Conservation (phyloP, 2,329 filamentous ascomycete species). For the Penicillium crustosum region DNA sequence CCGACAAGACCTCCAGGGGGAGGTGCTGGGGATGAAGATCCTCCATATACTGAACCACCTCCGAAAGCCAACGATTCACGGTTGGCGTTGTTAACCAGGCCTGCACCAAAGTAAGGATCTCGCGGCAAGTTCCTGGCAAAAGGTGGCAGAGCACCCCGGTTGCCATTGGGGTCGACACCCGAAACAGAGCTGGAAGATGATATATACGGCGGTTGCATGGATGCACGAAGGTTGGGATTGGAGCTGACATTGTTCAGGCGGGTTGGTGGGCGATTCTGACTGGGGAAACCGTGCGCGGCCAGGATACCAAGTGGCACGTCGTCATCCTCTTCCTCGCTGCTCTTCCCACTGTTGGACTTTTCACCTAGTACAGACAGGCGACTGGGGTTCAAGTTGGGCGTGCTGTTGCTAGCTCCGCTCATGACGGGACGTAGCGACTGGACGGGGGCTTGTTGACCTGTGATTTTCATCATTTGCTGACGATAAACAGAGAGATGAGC, state of each 20-base stretch:
- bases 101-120: conserved; percentile 80
- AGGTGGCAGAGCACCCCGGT: conserved; percentile 64
- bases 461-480: conserved; percentile 96
- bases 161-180: conserved; percentile 51
- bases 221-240: conserved; percentile 68
- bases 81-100: conserved; percentile 69
- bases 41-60: conserved; percentile 52
- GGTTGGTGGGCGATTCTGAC: conserved; percentile 71
- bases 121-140: conserved; percentile 80
- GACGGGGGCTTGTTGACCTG: conserved; percentile 64
- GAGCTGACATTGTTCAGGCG: conserved; percentile 65
- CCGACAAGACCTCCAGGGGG: conserved; percentile 80
- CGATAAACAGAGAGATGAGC: conserved; percentile 86
- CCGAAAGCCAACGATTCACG: conserved; percentile 74
- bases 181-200: conserved; percentile 58
- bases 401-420: conserved; percentile 59
- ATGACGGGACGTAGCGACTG: conserved; percentile 56
- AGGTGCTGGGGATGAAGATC: conserved; percentile 37
- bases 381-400: conserved; percentile 56
- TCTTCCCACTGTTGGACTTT: conserved; percentile 41
- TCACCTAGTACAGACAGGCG: conserved; percentile 39
- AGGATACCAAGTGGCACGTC: conserved; percentile 84
- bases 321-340: conserved; percentile 70
- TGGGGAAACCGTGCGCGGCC: conserved; percentile 84
- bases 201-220: conserved; percentile 48